Conservation (phyloP, 2,329 filamentous ascomycete genomes). For the Aureobasidium zeae region DNA sequence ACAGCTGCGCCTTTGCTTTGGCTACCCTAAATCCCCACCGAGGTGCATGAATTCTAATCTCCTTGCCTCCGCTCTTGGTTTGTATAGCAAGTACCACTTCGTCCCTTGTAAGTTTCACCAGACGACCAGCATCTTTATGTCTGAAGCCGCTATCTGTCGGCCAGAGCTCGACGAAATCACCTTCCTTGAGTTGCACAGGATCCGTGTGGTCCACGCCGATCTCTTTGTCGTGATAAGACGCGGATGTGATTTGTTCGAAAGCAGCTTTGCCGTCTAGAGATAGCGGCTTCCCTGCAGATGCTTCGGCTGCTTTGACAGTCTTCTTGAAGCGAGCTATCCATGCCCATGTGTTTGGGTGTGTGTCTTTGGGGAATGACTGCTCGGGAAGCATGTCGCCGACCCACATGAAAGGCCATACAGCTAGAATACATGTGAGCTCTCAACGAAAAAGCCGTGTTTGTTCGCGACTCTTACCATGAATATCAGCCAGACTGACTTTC, state of each 20-base stretch:
- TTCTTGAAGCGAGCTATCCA: conserved; percentile 56
- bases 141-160: conserved; percentile 53
- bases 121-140: conserved; percentile 49
- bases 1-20: conserved; percentile 28
- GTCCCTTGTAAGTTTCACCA: conserved; percentile 43
- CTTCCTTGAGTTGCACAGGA: conserved; percentile 44
- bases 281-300: conserved; percentile 32
- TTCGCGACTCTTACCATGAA: conserved; percentile 37
- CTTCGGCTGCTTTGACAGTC: conserved; percentile 37
- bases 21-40: conserved; percentile 48
- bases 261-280: conserved; percentile 48
- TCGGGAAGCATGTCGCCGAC: conserved; percentile 47
- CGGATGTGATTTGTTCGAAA: conserved; percentile 37
- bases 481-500: conserved; percentile 52
- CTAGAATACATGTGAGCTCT: conserved; percentile 11
- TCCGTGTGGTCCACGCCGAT: conserved; percentile 42
- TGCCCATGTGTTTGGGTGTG: conserved; percentile 52
- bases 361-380: conserved; percentile 41
- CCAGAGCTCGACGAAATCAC: conserved; percentile 49
- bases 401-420: conserved; percentile 53
- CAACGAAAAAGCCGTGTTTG: background rate
- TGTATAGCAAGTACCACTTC: conserved; percentile 52
- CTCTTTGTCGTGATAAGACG: conserved; percentile 40
- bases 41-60: conserved; percentile 52
- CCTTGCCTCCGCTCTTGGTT: conserved; percentile 30